phyloP scores from a whole-genome alignment of 768 basidiomycete species.

The Termitomyces sp. region DNA sequence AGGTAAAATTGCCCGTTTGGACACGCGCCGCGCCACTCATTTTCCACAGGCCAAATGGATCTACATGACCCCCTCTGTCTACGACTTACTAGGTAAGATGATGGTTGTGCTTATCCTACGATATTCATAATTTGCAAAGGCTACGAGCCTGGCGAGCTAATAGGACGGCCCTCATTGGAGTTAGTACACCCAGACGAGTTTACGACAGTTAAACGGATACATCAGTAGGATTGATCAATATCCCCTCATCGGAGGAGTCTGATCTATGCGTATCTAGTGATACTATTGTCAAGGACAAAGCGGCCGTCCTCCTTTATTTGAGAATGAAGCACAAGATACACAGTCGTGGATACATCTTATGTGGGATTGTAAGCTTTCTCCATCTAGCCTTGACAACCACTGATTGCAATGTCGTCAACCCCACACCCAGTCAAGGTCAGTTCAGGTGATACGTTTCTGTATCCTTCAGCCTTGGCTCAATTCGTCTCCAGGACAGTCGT shows the following conservation, averaged over 20 bases:
- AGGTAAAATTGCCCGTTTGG: slow-evolving; percentile 37
- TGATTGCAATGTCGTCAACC: slow-evolving; percentile 5
- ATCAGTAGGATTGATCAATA: slow-evolving; percentile 48
- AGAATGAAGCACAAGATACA: slow-evolving; percentile 80
- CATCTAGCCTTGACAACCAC: background rate
- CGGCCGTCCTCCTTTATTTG: slow-evolving; percentile 74
- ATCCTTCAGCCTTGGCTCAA: slow-evolving; percentile 3
- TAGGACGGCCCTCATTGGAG: slow-evolving; percentile 65
- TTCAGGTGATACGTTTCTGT: background rate
- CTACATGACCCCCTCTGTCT: slow-evolving; percentile 63
- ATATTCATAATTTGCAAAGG: slow-evolving; percentile 36
- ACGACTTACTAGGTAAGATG: slow-evolving; percentile 56
- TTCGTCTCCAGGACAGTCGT: slow-evolving; percentile 53
- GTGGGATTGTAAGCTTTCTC: slow-evolving; percentile 58
- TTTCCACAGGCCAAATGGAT: slow-evolving; percentile 59
- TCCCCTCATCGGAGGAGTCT: background rate
- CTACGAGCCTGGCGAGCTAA: slow-evolving; percentile 69
- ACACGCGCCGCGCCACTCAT: slow-evolving; percentile 14
- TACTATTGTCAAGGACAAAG: slow-evolving; percentile 76
- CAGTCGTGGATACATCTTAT: slow-evolving; percentile 71
- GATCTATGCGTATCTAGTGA: slow-evolving; percentile 42
- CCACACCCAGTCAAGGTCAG: slow-evolving; percentile 18
- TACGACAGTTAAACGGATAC: slow-evolving; percentile 58
- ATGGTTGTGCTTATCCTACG: background rate
- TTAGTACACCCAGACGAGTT: slow-evolving; percentile 84